phyloP scores from a whole-genome alignment of 257 asterid genomes.

The Ajuga chamaepitys region DNA sequence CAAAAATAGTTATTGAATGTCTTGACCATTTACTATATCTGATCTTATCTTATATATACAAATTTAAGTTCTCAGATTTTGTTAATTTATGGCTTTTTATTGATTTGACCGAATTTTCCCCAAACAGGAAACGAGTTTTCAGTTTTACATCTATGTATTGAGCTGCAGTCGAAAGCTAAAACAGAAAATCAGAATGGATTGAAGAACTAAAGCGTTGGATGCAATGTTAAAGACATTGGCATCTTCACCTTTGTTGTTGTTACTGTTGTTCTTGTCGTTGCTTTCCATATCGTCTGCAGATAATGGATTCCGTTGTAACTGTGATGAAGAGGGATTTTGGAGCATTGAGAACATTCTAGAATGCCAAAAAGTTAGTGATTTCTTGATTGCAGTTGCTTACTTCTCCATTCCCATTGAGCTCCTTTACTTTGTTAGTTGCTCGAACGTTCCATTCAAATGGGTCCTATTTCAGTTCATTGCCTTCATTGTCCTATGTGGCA shows the following conservation, averaged over 20 bases:
- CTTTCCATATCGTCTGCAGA: conserved; percentile 33
- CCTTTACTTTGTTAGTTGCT: conserved; percentile 73
- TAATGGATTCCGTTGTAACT: conserved; percentile 45
- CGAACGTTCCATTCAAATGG: conserved; percentile 81
- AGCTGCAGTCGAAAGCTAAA: conserved; percentile 21
- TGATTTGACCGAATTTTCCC: conserved; percentile 12
- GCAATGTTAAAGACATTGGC: conserved; percentile 56
- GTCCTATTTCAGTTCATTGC: conserved; percentile 78
- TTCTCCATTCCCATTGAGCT: conserved; percentile 95
- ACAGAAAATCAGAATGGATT: conserved; percentile 22
- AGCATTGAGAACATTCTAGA: conserved; percentile 54
- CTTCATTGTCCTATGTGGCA: conserved; percentile 88
- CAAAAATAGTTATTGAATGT: background rate
- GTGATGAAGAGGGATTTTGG: conserved; percentile 87
- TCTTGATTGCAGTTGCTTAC: conserved; percentile 85
- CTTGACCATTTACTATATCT: conserved; percentile 1
- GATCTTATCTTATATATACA: background rate
- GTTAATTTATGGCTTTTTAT: conserved; percentile 2
- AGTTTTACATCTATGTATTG: conserved; percentile 8
- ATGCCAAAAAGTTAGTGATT: conserved; percentile 72
- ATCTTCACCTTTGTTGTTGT: conserved; percentile 24
- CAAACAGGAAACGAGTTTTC: conserved; percentile 21
- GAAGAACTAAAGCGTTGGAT: conserved; percentile 30
- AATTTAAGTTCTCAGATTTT: background rate
- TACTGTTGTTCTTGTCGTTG: conserved; percentile 32